These are phyloP conservation scores for Fusarium lyarnte DNA, from an alignment of 2,329 filamentous ascomycete genomes.

Conservation along the genomic window DNA sequence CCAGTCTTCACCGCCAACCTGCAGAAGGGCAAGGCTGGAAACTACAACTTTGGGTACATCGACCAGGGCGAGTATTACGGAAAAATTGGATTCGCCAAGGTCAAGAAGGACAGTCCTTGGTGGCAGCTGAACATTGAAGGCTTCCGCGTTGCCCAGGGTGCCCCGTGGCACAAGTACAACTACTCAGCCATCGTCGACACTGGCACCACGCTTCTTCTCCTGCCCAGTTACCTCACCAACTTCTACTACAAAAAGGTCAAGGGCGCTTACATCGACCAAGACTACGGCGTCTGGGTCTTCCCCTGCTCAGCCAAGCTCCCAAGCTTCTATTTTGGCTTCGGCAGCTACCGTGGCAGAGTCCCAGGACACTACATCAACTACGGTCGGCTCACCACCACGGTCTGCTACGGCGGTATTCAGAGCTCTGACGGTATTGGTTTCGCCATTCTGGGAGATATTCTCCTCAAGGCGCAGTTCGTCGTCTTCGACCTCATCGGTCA, in stretches of 20 bases:
- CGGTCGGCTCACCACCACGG: conserved; percentile 36
- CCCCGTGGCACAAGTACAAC: conserved; percentile 40
- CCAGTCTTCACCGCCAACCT: conserved; percentile 53
- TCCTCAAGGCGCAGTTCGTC: conserved; percentile 57
- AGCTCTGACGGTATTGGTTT: conserved; percentile 50
- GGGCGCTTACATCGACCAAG: conserved; percentile 57
- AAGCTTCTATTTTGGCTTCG: conserved; percentile 50
- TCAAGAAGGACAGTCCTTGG: conserved; percentile 64
- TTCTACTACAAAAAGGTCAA: conserved; percentile 69
- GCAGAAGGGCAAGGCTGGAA: conserved; percentile 46
- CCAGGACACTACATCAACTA: conserved; percentile 54
- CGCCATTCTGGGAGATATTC: conserved; percentile 53
- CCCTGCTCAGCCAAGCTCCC: conserved; percentile 64
- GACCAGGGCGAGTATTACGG: conserved; percentile 67
- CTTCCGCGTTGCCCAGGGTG: conserved; percentile 60
- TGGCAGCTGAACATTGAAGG: conserved; percentile 69
- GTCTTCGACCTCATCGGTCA: conserved; percentile 50
- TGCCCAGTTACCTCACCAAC: conserved; percentile 61
- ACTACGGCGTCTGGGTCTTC: conserved; percentile 66
- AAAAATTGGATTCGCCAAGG: conserved; percentile 62
- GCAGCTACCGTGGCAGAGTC: conserved; percentile 47
- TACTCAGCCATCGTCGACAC: conserved; percentile 73
- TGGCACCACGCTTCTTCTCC: conserved; percentile 72
- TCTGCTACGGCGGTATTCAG: conserved; percentile 53
- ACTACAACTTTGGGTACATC: conserved; percentile 59